Conservation (phyloP, 1,284 basidiomycete species). For the Marasmius tenuissimus region DNA sequence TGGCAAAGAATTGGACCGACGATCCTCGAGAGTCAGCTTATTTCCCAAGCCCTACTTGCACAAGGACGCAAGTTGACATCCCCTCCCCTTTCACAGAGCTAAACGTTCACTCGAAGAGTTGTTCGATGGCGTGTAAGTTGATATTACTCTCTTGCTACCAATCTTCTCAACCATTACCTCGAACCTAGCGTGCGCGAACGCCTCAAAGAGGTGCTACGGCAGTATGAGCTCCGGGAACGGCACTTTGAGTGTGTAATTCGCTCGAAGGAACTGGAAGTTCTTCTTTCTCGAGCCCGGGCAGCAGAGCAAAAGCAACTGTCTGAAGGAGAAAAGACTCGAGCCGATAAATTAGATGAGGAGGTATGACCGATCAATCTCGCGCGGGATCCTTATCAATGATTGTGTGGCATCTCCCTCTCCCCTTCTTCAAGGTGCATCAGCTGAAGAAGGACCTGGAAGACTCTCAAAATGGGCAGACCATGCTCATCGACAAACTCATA, state of each 20-base stretch:
- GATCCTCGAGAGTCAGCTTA: constrained; percentile 66
- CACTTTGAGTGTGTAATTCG: constrained; percentile 87
- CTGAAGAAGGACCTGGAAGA: constrained; percentile 74
- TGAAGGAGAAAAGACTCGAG: constrained; percentile 65
- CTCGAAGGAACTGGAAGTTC: constrained; percentile 83
- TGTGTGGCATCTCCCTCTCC: constrained; percentile 9
- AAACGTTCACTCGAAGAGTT: constrained; percentile 73
- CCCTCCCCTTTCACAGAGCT: constrained; percentile 45
- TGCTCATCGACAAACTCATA: constrained; percentile 77
- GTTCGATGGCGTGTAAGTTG: constrained; percentile 74
- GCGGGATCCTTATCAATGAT: constrained; percentile 10
- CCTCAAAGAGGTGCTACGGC: constrained; percentile 77
- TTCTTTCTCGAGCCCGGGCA: constrained; percentile 78
- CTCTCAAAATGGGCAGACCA: constrained; percentile 68
- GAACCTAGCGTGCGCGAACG: constrained; percentile 69
- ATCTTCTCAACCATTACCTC: constrained; percentile 1
- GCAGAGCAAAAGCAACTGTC: constrained; percentile 81
- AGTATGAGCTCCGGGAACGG: constrained; percentile 82
- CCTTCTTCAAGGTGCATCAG: constrained; percentile 50
- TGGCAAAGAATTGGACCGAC: constrained; percentile 77
- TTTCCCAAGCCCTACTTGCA: constrained; percentile 2
- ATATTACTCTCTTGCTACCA: constrained; percentile 1
- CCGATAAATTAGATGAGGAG: constrained; percentile 72
- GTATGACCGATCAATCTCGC: constrained; percentile 33
- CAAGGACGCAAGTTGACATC: constrained; percentile 10